Evolutionary conservation across 2,329 filamentous ascomycete species (phyloP).

Genomic region (Sporothrix globosa): DNA sequence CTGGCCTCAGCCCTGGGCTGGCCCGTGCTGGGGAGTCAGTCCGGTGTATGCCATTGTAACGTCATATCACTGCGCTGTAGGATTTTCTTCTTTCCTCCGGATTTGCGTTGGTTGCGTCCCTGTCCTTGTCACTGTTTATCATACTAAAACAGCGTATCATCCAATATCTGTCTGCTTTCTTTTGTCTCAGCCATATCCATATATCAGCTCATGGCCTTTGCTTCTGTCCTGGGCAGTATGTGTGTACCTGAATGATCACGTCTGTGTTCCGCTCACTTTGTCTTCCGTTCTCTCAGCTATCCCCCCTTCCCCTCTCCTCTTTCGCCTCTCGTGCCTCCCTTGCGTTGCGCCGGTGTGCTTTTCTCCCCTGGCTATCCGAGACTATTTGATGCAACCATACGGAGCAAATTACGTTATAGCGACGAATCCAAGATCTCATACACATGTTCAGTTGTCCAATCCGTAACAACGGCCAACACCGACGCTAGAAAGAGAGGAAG

Average conservation of each 20-base stretch:
- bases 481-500: not conserved
- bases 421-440: not conserved
- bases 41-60: slow-evolving; percentile 19
- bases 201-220: not conserved
- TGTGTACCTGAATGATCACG: slow-evolving; percentile 16
- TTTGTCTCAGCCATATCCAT: not conserved
- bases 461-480: not conserved
- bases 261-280: not conserved
- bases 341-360: slow-evolving; percentile 14
- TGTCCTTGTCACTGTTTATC: not conserved
- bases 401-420: slow-evolving; percentile 18
- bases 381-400: slow-evolving; percentile 26
- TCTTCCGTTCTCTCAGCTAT: not conserved
- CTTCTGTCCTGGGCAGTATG: not conserved
- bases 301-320: not conserved
- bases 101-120: not conserved
- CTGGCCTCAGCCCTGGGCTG: slow-evolving; percentile 7
- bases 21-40: slow-evolving; percentile 6
- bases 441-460: too few relatives aligned
- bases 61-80: not conserved
- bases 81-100: slow-evolving; percentile 22
- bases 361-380: slow-evolving; percentile 22
- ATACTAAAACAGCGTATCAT: not conserved
- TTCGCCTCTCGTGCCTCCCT: slow-evolving; percentile 7
- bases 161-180: not conserved